These are phyloP conservation scores for Chloromonas sp. DNA, from an alignment of 163 green algal species.

Conservation along the genomic window DNA sequence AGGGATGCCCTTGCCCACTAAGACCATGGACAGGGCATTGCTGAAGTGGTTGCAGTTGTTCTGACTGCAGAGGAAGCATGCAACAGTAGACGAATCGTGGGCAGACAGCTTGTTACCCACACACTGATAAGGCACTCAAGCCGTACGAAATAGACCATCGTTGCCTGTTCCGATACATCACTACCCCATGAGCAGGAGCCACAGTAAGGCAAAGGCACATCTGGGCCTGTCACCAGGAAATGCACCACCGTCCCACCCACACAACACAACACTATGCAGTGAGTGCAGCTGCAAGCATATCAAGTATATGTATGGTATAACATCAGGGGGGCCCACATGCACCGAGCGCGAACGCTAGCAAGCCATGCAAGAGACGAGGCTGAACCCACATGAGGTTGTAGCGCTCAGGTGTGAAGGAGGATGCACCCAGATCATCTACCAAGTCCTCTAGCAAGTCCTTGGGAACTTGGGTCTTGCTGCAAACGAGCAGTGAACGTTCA, in stretches of 20 bases:
- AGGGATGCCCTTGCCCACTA: not conserved
- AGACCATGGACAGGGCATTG: not conserved
- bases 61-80: not conserved
- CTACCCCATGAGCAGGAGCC: too few relatives aligned
- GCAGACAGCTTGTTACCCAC: not conserved
- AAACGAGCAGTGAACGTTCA: not conserved
- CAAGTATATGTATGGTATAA: too few relatives aligned
- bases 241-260: too few relatives aligned
- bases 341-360: too few relatives aligned
- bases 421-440: not conserved
- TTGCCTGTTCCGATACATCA: too few relatives aligned
- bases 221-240: too few relatives aligned
- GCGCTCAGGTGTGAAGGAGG: not conserved
- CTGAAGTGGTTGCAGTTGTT: slow-evolving; percentile 15
- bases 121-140: too few relatives aligned
- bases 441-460: not conserved
- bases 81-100: not conserved
- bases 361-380: not conserved
- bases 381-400: not conserved
- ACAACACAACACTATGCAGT: too few relatives aligned
- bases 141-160: too few relatives aligned
- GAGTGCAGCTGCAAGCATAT: too few relatives aligned
- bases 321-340: too few relatives aligned
- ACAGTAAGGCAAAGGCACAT: too few relatives aligned
- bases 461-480: not conserved